Evolutionary conservation across 306 rosid species (phyloP).

Genomic region (Fagus crenata): DNA sequence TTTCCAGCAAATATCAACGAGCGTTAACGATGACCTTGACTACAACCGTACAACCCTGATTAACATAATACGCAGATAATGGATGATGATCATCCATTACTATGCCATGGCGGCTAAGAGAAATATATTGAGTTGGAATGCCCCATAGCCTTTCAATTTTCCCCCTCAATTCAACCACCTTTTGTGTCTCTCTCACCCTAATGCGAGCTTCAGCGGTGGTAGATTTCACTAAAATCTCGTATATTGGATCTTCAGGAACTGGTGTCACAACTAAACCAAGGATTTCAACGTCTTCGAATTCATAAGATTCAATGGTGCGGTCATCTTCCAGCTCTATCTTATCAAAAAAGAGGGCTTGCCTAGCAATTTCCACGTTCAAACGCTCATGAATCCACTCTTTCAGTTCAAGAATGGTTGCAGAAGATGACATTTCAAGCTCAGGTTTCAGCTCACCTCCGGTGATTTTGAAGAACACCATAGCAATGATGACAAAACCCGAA

Average conservation of each 20-base stretch:
- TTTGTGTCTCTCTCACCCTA: constrained; percentile 36
- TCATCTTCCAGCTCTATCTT: constrained; percentile 6
- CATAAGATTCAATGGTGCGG: not conserved
- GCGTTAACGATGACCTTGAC: constrained; percentile 10
- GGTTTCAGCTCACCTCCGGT: constrained; percentile 34
- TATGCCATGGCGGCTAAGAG: constrained; percentile 1
- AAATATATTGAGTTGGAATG: constrained; percentile 1
- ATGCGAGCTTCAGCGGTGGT: not conserved
- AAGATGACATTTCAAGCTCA: not conserved
- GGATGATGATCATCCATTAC: constrained; percentile 21
- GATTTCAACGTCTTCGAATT: not conserved
- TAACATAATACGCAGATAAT: constrained; percentile 39
- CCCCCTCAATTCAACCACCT: constrained; percentile 14
- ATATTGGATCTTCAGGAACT: constrained; percentile 2
- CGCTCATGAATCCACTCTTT: constrained; percentile 26
- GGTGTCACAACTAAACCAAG: constrained; percentile 28
- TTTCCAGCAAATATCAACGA: constrained; percentile 19
- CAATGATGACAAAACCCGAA: not conserved
- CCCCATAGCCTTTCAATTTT: constrained; percentile 39
- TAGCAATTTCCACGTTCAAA: constrained; percentile 19
- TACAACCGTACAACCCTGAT: constrained; percentile 24
- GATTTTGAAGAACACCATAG: not conserved
- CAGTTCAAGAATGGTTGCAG: constrained; percentile 24
- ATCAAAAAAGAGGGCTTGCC: constrained; percentile 36
- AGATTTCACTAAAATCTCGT: constrained; percentile 25